Base-by-base conservation (phyloP, 2,329 filamentous ascomycete genomes). In the Hawksworthiomyces lignivorus region DNA sequence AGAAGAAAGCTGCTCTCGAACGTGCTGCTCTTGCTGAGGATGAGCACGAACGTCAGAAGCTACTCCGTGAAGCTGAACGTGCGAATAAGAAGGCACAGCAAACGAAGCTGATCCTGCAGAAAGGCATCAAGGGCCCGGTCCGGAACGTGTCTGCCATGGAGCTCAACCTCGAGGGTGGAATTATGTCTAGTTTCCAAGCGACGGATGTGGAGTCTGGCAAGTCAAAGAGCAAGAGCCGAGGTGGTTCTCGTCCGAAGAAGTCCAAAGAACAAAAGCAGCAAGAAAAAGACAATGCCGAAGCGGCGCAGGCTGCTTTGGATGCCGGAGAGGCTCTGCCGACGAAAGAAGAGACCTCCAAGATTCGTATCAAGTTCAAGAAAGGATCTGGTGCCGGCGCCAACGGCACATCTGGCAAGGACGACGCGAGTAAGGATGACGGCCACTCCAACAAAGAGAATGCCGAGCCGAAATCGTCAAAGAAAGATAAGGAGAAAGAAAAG, bases 31-130 rank as follows among this genome's bases (percentile, higher is more conserved):
- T 82, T 40, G 84, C 87, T 3, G 77, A 85, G 50, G 87, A 96
- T 56, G 86, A 92, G 48, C 75, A 81, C 20, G 89, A 95, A 61
- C 81, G 81, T 51, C 79, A 81, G 54, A 88, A 84, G 58, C 82
- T 88, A 54, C 69, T 92, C 33, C 82, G 82, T 36, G 89, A 94
- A 54, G 89, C 89, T 18, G 87, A 94, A 54, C 84, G 89, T 44
- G 87, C 87, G 12, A 87, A 87, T 54, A 92, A 94, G 65, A 97
- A 95, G 69, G 89, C 87, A 8, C 84, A 87, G 59, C 86, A 89
- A 50, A 96, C 89, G 15, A 88, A 88, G 64, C 76, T 87, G 47
- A 85, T 92, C 36, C 70, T 96, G 35, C 86, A 92, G 52, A 87
- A 88, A 56, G 87, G 87, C 38, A 85, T 87, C 56, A 94, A 77